phyloP scores from a whole-genome alignment of 305 asterid genomes.

The Fraxinus latifolia region DNA sequence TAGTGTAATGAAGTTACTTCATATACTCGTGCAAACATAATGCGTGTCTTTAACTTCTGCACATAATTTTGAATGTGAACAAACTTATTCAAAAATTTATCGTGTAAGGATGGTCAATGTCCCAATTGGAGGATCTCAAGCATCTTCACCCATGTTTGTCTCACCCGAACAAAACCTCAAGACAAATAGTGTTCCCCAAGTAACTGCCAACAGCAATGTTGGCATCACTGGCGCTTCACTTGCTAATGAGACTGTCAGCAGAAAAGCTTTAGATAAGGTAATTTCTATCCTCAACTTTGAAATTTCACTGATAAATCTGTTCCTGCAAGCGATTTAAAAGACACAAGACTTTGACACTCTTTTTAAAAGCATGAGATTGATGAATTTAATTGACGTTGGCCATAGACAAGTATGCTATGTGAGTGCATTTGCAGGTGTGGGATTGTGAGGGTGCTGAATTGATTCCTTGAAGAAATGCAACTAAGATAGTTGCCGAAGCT shows the following conservation, averaged over 20 bases:
- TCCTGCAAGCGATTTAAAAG: not conserved
- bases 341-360: not conserved
- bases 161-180: constrained; percentile 40
- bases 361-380: not conserved
- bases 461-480: not conserved
- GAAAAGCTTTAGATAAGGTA: constrained; percentile 97
- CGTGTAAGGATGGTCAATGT: constrained; percentile 45
- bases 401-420: not conserved
- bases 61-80: not conserved
- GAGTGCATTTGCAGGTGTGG: not conserved
- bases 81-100: constrained; percentile 18
- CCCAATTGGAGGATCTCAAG: constrained; percentile 38
- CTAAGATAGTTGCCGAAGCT: not conserved
- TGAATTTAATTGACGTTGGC: not conserved
- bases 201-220: constrained; percentile 32
- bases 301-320: not conserved
- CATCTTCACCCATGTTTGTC: constrained; percentile 29
- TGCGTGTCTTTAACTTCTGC: not conserved
- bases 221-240: constrained; percentile 33
- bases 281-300: not conserved
- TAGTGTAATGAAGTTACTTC: constrained; percentile 3
- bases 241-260: constrained; percentile 73
- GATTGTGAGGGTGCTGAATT: not conserved
- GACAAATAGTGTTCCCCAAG: constrained; percentile 41
- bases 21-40: constrained; percentile 1